These are phyloP conservation scores for Lipomyces kockii DNA, from an alignment of 805 yeast species.

Conservation along the genomic window DNA sequence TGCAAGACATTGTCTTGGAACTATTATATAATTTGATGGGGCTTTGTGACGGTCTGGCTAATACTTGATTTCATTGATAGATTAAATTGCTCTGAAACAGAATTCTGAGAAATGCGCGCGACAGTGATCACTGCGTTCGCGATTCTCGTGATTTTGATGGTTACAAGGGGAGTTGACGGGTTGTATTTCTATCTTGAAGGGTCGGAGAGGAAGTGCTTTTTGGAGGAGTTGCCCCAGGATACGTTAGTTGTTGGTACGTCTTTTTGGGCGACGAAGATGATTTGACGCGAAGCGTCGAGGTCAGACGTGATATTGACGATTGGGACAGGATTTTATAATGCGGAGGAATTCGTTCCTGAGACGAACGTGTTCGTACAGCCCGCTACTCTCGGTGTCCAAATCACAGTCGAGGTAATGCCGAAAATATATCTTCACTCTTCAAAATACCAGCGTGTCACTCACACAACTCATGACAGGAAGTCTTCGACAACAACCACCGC, in stretches of 20 bases:
- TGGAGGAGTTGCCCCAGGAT: slow-evolving; percentile 74
- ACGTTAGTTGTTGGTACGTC: slow-evolving; percentile 75
- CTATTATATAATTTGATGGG: too few relatives aligned
- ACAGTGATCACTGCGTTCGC: neutral
- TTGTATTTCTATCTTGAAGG: slow-evolving; percentile 81
- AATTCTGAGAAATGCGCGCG: neutral
- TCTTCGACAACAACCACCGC: slow-evolving; percentile 80
- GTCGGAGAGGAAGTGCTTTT: slow-evolving; percentile 80
- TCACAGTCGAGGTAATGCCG: slow-evolving; percentile 64
- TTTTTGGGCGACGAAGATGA: too few relatives aligned
- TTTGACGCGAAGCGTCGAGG: too few relatives aligned
- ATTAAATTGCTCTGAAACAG: neutral
- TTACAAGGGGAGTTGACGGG: slow-evolving; percentile 46
- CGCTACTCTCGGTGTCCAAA: slow-evolving; percentile 60
- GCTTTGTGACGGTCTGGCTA: neutral
- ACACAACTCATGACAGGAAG: slow-evolving; percentile 53
- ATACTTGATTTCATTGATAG: neutral
- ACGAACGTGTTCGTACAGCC: slow-evolving; percentile 57
- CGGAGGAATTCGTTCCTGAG: slow-evolving; percentile 60
- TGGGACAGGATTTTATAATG: slow-evolving; percentile 57
- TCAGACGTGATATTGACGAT: neutral
- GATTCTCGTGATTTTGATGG: slow-evolving; percentile 29
- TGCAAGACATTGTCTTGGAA: too few relatives aligned
- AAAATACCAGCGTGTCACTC: slow-evolving; percentile 1
- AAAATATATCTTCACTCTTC: neutral